phyloP scores from a whole-genome alignment of 176 grass and related monocot genomes.

The Secale cereale region DNA sequence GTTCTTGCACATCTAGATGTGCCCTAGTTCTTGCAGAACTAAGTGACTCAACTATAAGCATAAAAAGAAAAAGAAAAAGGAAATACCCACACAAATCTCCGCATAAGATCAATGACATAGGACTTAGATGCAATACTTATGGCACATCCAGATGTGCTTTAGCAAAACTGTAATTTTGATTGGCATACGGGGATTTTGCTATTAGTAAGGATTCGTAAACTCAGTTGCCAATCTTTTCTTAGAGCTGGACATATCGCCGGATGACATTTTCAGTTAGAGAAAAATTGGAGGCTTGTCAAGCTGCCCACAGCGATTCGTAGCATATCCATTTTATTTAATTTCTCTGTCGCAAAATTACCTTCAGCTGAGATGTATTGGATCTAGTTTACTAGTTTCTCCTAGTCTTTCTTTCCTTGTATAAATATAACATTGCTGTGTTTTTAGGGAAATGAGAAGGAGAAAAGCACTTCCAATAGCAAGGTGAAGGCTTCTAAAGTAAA shows the following conservation, averaged over 20 bases:
- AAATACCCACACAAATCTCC: too few relatives aligned
- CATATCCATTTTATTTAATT: background rate
- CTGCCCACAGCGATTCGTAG: background rate
- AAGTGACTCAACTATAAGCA: too few relatives aligned
- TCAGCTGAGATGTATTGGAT: background rate
- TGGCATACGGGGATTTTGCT: background rate
- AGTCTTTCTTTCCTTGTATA: background rate
- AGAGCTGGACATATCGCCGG: background rate
- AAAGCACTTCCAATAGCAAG: constrained; percentile 20
- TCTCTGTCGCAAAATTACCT: background rate
- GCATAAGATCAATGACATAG: too few relatives aligned
- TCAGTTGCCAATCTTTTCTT: background rate
- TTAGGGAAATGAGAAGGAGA: constrained; percentile 40
- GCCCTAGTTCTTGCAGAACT: too few relatives aligned
- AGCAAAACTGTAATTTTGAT: too few relatives aligned
- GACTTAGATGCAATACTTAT: too few relatives aligned
- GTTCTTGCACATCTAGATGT: too few relatives aligned
- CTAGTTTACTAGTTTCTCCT: background rate
- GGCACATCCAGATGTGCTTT: too few relatives aligned
- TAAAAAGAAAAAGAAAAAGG: too few relatives aligned
- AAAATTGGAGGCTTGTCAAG: background rate
- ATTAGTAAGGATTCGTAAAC: background rate
- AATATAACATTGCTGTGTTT: background rate
- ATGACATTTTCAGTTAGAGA: background rate
- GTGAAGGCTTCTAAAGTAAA: constrained; percentile 44